Percentiles rank a stretch among this genome's conserved stretches.
These are phyloP conservation scores for Phaeotremella fagi DNA, from an alignment of 768 basidiomycete species.

Conservation along the genomic window DNA sequence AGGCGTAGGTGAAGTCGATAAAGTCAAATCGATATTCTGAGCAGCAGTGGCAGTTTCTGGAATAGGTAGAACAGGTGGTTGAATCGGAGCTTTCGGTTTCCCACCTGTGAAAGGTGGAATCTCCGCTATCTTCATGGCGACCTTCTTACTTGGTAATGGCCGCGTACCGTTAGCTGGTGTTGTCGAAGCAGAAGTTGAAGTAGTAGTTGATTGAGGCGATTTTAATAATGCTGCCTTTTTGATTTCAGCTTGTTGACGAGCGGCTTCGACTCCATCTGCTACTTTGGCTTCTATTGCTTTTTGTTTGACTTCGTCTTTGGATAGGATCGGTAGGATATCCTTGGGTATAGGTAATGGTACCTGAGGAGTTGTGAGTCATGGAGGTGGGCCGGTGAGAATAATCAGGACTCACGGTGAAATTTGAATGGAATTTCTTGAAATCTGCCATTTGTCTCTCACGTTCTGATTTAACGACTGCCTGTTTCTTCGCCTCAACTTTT, in stretches of 20 bases:
- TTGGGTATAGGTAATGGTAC: conserved; percentile 92
- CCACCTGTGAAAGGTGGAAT: conserved; percentile 86
- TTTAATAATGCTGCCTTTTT: conserved; percentile 1
- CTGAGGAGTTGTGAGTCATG: conserved; percentile 49
- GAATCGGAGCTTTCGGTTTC: conserved; percentile 45
- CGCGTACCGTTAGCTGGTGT: conserved; percentile 54
- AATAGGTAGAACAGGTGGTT: conserved; percentile 19
- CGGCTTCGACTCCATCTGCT: conserved; percentile 60
- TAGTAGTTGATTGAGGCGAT: conserved; percentile 5
- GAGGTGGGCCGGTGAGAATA: neutral
- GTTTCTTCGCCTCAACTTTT: conserved; percentile 81
- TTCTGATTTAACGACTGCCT: conserved; percentile 80
- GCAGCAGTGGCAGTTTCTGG: conserved; percentile 30
- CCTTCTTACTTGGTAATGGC: too few relatives aligned
- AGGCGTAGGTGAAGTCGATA: conserved; percentile 42
- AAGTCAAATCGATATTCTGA: conserved; percentile 27
- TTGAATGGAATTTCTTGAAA: conserved; percentile 83
- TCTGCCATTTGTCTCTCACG: conserved; percentile 94
- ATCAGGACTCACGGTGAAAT: conserved; percentile 72
- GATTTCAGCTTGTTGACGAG: conserved; percentile 7
- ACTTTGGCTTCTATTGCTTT: conserved; percentile 56
- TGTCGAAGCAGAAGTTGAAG: conserved; percentile 49
- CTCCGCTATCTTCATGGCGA: conserved; percentile 74
- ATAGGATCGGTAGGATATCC: conserved; percentile 83
- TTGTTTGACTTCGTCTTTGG: conserved; percentile 91